These are phyloP conservation scores for Corchorus capsularis DNA, from an alignment of 345 rosid species.

Conservation along the genomic window DNA sequence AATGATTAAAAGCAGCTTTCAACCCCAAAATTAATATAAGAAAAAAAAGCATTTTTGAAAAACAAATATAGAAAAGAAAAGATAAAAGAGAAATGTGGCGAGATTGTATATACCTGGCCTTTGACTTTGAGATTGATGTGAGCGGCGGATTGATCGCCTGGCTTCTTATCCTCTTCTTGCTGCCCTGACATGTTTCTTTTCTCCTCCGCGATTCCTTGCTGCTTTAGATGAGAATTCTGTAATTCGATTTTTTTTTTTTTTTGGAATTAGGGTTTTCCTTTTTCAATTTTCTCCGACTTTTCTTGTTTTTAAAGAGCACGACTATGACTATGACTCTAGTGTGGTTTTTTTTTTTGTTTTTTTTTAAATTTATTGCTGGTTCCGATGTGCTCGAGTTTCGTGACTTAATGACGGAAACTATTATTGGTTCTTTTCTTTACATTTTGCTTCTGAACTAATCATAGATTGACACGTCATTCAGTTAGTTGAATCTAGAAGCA, in stretches of 20 bases:
- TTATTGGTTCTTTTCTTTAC: not conserved
- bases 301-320: not conserved
- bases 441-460: not conserved
- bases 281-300: not conserved
- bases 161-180: conserved; percentile 81
- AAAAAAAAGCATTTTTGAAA: not conserved
- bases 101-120: conserved; percentile 58
- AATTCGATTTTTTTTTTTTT: not conserved
- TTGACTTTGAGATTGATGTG: conserved; percentile 95
- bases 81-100: not conserved
- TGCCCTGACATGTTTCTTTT: conserved; percentile 5
- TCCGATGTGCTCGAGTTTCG: not conserved
- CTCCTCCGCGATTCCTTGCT: not conserved
- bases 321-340: no score
- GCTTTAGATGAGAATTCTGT: not conserved
- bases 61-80: not conserved
- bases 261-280: conserved; percentile 7
- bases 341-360: no score
- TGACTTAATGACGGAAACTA: not conserved
- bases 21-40: not conserved
- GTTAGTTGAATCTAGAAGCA: not conserved
- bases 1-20: no score
- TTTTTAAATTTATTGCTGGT: not conserved
- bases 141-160: conserved; percentile 57
- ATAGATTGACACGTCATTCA: not conserved